Evolutionary conservation across 495 filamentous ascomycete genomes (phyloP).

Genomic region (Penicillium cinerascens): DNA sequence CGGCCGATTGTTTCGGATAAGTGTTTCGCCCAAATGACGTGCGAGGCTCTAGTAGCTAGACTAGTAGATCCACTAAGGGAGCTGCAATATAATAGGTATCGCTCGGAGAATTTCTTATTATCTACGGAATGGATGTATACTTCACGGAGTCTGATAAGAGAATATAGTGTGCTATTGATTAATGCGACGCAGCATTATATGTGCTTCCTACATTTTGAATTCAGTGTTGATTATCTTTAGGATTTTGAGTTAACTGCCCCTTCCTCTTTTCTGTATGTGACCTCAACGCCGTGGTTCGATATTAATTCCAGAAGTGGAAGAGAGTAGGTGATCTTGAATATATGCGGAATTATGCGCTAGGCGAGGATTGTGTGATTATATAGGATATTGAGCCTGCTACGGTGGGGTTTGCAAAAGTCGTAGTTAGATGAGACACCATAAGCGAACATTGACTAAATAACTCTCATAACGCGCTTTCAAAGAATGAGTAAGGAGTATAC

Average conservation of each 20-base stretch:
- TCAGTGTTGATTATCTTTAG: slow-evolving; percentile 11
- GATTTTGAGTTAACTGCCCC: slow-evolving; percentile 8
- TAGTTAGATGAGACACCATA: too few species aligned
- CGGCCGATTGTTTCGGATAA: slow-evolving; percentile 14
- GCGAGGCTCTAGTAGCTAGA: slow-evolving; percentile 14
- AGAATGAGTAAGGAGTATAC: too few species aligned
- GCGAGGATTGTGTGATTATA: neutral
- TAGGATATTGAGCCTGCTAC: too few species aligned
- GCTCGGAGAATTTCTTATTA: neutral
- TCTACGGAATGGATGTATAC: neutral
- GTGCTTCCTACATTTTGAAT: slow-evolving; percentile 19
- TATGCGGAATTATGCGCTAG: slow-evolving; percentile 17
- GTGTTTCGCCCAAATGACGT: slow-evolving; percentile 15
- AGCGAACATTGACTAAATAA: too few species aligned
- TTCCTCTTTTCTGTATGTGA: slow-evolving; percentile 7
- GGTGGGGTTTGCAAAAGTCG: too few species aligned
- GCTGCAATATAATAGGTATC: neutral
- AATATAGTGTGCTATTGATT: slow-evolving; percentile 11
- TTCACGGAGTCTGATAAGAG: slow-evolving; percentile 1
- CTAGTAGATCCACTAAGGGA: neutral
- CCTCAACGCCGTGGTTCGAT: slow-evolving; percentile 17
- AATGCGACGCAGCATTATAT: slow-evolving; percentile 20
- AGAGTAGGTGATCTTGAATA: slow-evolving; percentile 4
- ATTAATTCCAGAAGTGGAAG: slow-evolving; percentile 5
- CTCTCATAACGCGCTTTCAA: too few species aligned